These are phyloP conservation scores for Quercus glauca DNA, from an alignment of 306 rosid genomes.

Conservation along the genomic window DNA sequence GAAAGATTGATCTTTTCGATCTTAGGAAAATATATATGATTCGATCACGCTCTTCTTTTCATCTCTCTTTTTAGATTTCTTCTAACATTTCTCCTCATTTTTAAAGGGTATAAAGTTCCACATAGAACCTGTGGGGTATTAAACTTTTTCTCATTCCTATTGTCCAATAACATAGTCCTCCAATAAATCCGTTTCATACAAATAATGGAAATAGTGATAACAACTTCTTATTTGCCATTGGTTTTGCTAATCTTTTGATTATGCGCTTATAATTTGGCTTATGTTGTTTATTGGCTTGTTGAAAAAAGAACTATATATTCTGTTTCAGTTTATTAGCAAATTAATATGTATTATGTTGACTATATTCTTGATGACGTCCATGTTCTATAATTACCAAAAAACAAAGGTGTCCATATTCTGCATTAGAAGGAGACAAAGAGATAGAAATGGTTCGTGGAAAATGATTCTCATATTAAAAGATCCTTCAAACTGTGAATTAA, in stretches of 20 bases:
- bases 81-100: background rate
- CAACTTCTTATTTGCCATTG: background rate
- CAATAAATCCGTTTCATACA: no score
- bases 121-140: background rate
- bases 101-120: background rate
- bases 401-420: background rate
- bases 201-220: background rate
- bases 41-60: conserved; percentile 1
- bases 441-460: background rate
- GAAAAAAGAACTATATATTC: conserved; percentile 22
- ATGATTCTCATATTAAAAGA: background rate
- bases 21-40: background rate
- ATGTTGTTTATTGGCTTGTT: conserved; percentile 14
- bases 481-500: conserved; percentile 10
- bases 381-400: background rate
- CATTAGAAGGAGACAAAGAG: background rate
- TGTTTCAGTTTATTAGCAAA: conserved; percentile 7
- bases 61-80: background rate
- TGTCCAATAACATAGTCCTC: background rate
- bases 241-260: background rate
- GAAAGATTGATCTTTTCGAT: background rate
- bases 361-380: conserved; percentile 25
- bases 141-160: background rate
- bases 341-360: conserved; percentile 19
- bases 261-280: conserved; percentile 1